phyloP scores from a whole-genome alignment of 176 grass and related monocot genomes.

The Poa pratensis region DNA sequence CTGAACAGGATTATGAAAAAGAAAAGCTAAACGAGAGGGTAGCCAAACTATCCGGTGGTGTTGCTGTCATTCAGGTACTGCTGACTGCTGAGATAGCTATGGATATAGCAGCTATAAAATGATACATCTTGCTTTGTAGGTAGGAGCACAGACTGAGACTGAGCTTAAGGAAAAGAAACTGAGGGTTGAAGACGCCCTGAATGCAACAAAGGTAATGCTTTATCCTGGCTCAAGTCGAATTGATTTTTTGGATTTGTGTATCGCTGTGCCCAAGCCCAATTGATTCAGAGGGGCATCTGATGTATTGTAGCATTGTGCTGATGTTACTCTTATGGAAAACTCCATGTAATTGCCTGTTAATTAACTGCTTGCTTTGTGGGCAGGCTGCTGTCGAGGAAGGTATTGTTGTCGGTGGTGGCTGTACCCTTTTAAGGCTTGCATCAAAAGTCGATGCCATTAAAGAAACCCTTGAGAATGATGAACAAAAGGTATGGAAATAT shows the following conservation, averaged over 20 bases:
- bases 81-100: not conserved
- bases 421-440: conserved; percentile 83
- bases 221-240: not conserved
- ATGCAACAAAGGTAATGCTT: conserved; percentile 82
- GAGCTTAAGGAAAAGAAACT: conserved; percentile 95
- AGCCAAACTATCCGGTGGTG: conserved; percentile 78
- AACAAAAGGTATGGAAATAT: conserved; percentile 66
- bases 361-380: conserved; percentile 2
- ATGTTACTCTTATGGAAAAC: too few relatives aligned
- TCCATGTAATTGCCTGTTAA: conserved; percentile 13
- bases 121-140: conserved; percentile 43
- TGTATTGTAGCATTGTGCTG: not conserved
- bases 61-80: conserved; percentile 64
- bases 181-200: conserved; percentile 90
- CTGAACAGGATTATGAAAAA: conserved; percentile 71
- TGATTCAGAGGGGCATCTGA: not conserved
- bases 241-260: not conserved
- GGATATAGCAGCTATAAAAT: not conserved
- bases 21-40: conserved; percentile 74
- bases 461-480: conserved; percentile 88
- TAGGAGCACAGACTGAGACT: conserved; percentile 97
- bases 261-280: too few relatives aligned
- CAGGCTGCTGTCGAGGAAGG: conserved; percentile 94
- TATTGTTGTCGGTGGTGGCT: conserved; percentile 95
- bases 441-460: conserved; percentile 88